Conservation (phyloP, 73 alveolate genomes). For the Tetrahymena borealis region DNA sequence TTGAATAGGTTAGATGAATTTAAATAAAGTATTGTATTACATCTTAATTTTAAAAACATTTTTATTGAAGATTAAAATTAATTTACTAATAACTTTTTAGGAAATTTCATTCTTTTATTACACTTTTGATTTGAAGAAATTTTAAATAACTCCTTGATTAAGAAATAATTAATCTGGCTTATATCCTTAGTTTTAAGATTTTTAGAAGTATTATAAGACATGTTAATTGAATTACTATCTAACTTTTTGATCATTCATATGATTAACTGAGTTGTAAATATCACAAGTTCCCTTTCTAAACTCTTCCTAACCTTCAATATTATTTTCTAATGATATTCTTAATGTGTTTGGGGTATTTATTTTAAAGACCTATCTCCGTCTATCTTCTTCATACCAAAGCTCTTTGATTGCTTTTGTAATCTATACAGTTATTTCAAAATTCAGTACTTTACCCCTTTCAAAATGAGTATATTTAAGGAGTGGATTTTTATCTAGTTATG, state of each 20-base stretch:
- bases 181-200: background rate
- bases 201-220: background rate
- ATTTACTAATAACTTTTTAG: background rate
- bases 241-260: background rate
- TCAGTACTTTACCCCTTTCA: background rate
- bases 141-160: background rate
- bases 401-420: slow-evolving; percentile 18
- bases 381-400: slow-evolving; percentile 25
- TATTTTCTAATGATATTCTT: background rate
- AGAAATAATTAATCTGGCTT: background rate
- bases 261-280: slow-evolving; percentile 13
- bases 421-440: slow-evolving; percentile 8
- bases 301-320: background rate
- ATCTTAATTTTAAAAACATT: background rate
- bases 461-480: background rate
- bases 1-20: too few species aligned
- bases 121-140: background rate
- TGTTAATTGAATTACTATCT: background rate
- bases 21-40: background rate
- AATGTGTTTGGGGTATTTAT: background rate
- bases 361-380: background rate
- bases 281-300: background rate
- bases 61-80: background rate
- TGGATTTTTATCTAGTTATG: background rate
- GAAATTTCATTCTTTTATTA: background rate